A percentile compares a stretch with the other conserved stretches of the same genome.
Conservation (phyloP, 306 rosid species). For the Luffa aegyptiaca region DNA sequence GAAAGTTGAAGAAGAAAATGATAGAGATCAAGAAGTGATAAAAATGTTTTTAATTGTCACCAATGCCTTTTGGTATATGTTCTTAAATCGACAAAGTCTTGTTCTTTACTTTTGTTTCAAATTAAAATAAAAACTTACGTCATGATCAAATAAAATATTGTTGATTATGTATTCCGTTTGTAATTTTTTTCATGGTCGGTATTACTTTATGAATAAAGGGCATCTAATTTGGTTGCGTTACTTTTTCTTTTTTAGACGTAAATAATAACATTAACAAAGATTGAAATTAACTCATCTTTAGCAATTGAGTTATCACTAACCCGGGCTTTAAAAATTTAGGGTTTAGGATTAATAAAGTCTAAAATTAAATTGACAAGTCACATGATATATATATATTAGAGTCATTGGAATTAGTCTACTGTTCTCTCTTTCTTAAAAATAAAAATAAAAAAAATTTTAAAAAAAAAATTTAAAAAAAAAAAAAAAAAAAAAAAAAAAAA, state of each 20-base stretch:
- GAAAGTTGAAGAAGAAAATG: neutral
- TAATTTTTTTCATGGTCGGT: neutral
- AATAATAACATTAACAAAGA: neutral
- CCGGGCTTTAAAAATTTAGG: neutral
- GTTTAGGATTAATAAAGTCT: neutral
- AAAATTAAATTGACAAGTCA: neutral
- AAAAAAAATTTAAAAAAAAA: too few species aligned
- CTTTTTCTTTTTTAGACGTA: neutral
- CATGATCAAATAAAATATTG: neutral
- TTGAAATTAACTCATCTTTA: neutral
- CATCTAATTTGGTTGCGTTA: neutral
- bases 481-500: too few species aligned
- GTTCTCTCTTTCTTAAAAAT: neutral
- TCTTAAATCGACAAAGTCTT: neutral
- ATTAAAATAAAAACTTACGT: neutral
- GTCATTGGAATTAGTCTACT: neutral
- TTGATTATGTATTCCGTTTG: neutral
- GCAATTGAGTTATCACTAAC: neutral
- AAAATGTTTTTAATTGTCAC: neutral
- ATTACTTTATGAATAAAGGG: neutral
- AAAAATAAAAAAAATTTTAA: too few species aligned
- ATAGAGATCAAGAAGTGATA: neutral
- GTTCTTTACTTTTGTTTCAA: neutral
- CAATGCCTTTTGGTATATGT: neutral
- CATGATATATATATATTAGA: neutral